Evolutionary conservation across 139 green algal species (phyloP).

Genomic region (Micractinium sp.): DNA sequence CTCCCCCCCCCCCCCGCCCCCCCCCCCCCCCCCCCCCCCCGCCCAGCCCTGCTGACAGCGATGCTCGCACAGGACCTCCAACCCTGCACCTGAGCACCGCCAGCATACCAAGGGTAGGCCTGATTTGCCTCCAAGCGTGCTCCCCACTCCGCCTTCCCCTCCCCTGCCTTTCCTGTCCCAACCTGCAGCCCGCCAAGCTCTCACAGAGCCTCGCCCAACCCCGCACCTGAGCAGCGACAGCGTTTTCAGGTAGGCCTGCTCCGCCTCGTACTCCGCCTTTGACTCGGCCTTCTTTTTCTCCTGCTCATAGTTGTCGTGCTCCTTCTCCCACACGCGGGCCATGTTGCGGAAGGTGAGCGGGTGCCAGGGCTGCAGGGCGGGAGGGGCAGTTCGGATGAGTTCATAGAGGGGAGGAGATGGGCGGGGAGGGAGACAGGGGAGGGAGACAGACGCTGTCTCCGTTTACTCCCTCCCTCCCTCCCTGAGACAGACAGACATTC

Average conservation of each 20-base stretch:
- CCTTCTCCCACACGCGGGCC: slow-evolving; percentile 72
- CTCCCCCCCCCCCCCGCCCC: too few relatives aligned
- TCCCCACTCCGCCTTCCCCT: too few relatives aligned
- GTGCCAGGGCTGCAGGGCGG: slow-evolving; percentile 77
- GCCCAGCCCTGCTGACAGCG: too few relatives aligned
- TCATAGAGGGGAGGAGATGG: slow-evolving; percentile 30
- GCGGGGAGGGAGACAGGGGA: not conserved
- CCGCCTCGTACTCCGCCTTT: slow-evolving; percentile 79
- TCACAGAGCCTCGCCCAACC: not conserved
- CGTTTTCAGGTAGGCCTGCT: slow-evolving; percentile 76
- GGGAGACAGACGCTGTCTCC: too few relatives aligned
- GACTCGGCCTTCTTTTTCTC: slow-evolving; percentile 48
- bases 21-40: too few relatives aligned
- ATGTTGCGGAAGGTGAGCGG: slow-evolving; percentile 86
- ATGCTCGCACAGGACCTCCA: too few relatives aligned
- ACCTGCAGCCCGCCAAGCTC: not conserved
- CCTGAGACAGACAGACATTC: too few relatives aligned
- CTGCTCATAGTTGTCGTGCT: slow-evolving; percentile 64
- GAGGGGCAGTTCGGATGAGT: slow-evolving; percentile 9
- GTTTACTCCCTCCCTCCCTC: too few relatives aligned
- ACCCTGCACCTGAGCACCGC: too few relatives aligned
- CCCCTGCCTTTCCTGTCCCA: not conserved
- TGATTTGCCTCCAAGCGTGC: too few relatives aligned
- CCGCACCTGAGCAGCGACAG: slow-evolving; percentile 59
- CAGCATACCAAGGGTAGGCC: too few relatives aligned